These are phyloP conservation scores for Dimocarpus longan DNA, from an alignment of 345 rosid genomes.

Conservation along the genomic window DNA sequence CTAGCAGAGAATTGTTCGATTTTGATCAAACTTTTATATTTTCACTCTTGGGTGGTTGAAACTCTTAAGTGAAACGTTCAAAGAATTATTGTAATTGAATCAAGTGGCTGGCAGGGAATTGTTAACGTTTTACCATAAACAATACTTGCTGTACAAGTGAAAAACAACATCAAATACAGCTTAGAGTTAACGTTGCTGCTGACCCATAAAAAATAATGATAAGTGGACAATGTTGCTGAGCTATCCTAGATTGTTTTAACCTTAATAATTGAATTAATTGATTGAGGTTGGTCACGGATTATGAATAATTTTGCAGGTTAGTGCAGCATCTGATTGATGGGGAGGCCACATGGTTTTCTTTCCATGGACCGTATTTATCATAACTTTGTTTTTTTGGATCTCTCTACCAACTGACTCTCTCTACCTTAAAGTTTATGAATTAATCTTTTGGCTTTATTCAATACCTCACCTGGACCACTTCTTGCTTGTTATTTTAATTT, in stretches of 20 bases:
- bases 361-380: neutral
- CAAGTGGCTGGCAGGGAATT: neutral
- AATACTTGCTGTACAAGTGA: constrained; percentile 14
- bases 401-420: neutral
- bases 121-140: neutral
- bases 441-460: neutral
- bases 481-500: no score
- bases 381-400: neutral
- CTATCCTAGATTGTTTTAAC: constrained; percentile 18
- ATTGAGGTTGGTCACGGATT: neutral
- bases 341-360: neutral
- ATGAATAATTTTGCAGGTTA: neutral
- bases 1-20: neutral
- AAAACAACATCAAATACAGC: neutral
- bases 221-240: constrained; percentile 6
- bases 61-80: no score
- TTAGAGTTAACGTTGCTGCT: neutral
- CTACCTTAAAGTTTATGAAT: neutral
- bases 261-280: constrained; percentile 17
- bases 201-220: neutral
- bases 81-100: no score
- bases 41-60: no score
- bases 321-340: neutral
- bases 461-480: no score
- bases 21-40: no score